Evolutionary conservation across 441 rosid species (phyloP).

Genomic region (Croton setiger): DNA sequence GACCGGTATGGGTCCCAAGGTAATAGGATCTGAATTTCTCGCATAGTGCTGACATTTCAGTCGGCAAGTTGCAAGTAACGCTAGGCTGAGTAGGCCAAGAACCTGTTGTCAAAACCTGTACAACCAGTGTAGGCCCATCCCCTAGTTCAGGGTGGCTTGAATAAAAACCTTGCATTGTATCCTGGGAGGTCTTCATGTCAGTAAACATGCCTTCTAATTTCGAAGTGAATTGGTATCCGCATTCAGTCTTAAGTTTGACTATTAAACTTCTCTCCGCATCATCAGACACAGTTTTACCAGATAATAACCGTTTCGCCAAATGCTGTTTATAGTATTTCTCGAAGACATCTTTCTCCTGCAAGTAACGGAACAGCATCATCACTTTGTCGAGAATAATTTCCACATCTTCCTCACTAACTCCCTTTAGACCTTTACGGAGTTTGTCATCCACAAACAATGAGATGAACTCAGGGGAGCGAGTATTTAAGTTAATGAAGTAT

Average conservation of each 20-base stretch:
- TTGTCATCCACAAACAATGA: slow-evolving; percentile 93
- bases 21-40: slow-evolving; percentile 90
- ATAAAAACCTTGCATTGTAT: slow-evolving; percentile 81
- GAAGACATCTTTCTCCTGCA: slow-evolving; percentile 96
- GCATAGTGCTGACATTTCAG: slow-evolving; percentile 79
- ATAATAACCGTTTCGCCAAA: slow-evolving; percentile 85
- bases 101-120: slow-evolving; percentile 92
- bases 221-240: slow-evolving; percentile 94
- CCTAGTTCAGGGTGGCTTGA: slow-evolving; percentile 69
- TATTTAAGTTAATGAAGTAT: slow-evolving; percentile 80
- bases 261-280: slow-evolving; percentile 96
- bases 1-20: slow-evolving; percentile 92
- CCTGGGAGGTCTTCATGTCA: slow-evolving; percentile 96
- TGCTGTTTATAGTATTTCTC: slow-evolving; percentile 98
- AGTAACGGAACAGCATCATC: slow-evolving; percentile 94
- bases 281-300: slow-evolving; percentile 91
- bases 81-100: slow-evolving; percentile 95
- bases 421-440: slow-evolving; percentile 84
- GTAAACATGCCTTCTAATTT: slow-evolving; percentile 98
- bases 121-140: slow-evolving; percentile 82
- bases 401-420: slow-evolving; percentile 84
- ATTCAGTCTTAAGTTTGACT: slow-evolving; percentile 92
- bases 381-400: slow-evolving; percentile 92
- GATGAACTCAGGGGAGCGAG: slow-evolving; percentile 89
- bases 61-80: slow-evolving; percentile 76